Evolutionary conservation across 225 moss, liverwort and hornwort species (phyloP).

Genomic region (Polytrichum formosum): DNA sequence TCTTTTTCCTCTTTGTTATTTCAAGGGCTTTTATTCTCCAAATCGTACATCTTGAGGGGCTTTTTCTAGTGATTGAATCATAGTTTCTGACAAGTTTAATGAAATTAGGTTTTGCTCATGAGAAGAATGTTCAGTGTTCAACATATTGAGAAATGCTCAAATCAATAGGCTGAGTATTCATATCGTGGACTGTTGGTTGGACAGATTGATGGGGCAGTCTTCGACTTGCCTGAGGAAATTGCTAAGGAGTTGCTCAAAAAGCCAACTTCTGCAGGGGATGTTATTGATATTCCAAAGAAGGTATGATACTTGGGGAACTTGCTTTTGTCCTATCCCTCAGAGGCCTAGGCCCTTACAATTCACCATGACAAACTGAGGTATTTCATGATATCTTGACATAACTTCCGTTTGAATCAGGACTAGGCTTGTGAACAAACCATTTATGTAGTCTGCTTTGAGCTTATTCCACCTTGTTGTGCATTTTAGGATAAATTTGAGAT

Average conservation of each 20-base stretch:
- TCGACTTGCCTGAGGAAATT: slow-evolving; percentile 75
- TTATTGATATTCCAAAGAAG: slow-evolving; percentile 65
- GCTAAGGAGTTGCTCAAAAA: slow-evolving; percentile 66
- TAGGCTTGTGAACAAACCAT: no score
- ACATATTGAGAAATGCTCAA: no score
- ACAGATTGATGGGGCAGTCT: slow-evolving; percentile 69
- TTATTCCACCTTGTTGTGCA: not conserved
- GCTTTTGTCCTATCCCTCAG: not conserved
- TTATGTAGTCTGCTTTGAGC: not conserved
- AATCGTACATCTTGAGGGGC: no score
- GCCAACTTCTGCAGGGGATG: slow-evolving; percentile 40
- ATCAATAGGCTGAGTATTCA: not conserved
- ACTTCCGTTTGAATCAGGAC: not conserved
- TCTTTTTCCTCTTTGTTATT: not conserved
- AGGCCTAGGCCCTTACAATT: not conserved
- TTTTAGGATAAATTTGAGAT: not conserved
- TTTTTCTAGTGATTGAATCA: no score
- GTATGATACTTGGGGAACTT: slow-evolving; percentile 21
- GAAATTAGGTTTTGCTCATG: no score
- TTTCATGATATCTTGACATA: not conserved
- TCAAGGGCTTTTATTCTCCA: no score
- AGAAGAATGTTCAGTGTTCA: no score
- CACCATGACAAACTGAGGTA: not conserved
- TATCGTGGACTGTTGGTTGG: not conserved
- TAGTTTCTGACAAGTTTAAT: no score